phyloP scores from a whole-genome alignment of 1,284 basidiomycete genomes.

The Leccinum subfulvum region DNA sequence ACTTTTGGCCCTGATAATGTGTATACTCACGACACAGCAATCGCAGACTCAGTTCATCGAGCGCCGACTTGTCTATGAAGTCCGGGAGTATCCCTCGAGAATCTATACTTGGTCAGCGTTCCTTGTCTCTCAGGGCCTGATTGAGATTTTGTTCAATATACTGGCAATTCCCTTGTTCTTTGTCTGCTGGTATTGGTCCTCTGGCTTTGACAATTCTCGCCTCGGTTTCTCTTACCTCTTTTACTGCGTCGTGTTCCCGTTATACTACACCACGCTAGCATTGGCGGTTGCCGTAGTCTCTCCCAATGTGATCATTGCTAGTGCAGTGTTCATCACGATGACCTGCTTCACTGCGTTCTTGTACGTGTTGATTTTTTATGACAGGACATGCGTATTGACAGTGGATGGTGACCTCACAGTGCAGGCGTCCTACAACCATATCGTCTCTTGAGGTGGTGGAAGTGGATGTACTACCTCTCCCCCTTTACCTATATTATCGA shows the following conservation, averaged over 20 bases:
- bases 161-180: slow-evolving; percentile 55
- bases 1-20: neutral
- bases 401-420: slow-evolving; percentile 51
- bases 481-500: slow-evolving; percentile 13
- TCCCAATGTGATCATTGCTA: slow-evolving; percentile 62
- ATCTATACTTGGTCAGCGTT: slow-evolving; percentile 83
- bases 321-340: slow-evolving; percentile 57
- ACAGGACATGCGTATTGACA: too few relatives aligned
- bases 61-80: slow-evolving; percentile 58
- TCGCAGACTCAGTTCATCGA: slow-evolving; percentile 19
- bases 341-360: slow-evolving; percentile 51
- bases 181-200: slow-evolving; percentile 68
- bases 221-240: slow-evolving; percentile 55
- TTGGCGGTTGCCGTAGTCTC: slow-evolving; percentile 62
- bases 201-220: slow-evolving; percentile 45
- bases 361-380: slow-evolving; percentile 1
- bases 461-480: slow-evolving; percentile 64
- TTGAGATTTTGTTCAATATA: slow-evolving; percentile 66
- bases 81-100: slow-evolving; percentile 69
- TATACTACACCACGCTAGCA: slow-evolving; percentile 52
- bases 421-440: slow-evolving; percentile 65
- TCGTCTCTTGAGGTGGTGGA: slow-evolving; percentile 70
- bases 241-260: slow-evolving; percentile 45
- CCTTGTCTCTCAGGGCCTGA: slow-evolving; percentile 56
- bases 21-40: slow-evolving; percentile 20